Conservation (phyloP, 257 asterid species). For the Solanum sejunctum region DNA sequence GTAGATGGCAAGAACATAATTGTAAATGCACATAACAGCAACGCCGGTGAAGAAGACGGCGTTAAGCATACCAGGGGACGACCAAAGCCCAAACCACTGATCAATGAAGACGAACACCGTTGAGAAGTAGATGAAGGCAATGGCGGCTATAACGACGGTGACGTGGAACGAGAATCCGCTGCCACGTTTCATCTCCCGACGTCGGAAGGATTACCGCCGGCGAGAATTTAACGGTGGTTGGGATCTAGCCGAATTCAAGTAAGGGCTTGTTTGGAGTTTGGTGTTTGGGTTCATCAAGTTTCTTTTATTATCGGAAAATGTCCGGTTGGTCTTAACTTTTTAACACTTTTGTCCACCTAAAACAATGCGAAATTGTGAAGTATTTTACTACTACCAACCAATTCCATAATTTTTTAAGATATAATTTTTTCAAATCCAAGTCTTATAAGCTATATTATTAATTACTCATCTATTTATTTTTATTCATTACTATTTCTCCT, state of each 20-base stretch:
- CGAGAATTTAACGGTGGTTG: neutral
- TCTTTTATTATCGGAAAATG: neutral
- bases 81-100: slow-evolving; percentile 65
- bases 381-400: neutral
- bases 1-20: slow-evolving; percentile 48
- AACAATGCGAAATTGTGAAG: neutral
- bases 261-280: neutral
- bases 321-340: neutral
- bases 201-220: neutral
- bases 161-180: slow-evolving; percentile 52
- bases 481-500: too few species aligned
- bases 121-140: slow-evolving; percentile 65
- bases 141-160: slow-evolving; percentile 40
- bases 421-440: neutral
- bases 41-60: slow-evolving; percentile 48
- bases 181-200: slow-evolving; percentile 11
- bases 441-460: neutral
- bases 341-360: neutral
- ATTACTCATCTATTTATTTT: too few species aligned
- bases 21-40: slow-evolving; percentile 43
- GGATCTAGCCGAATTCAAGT: neutral
- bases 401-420: neutral
- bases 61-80: slow-evolving; percentile 76
- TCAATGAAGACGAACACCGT: slow-evolving; percentile 77
- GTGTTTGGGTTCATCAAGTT: neutral